Conservation (phyloP, 139 green algal species). For the Prasinococcaceae sp. region DNA sequence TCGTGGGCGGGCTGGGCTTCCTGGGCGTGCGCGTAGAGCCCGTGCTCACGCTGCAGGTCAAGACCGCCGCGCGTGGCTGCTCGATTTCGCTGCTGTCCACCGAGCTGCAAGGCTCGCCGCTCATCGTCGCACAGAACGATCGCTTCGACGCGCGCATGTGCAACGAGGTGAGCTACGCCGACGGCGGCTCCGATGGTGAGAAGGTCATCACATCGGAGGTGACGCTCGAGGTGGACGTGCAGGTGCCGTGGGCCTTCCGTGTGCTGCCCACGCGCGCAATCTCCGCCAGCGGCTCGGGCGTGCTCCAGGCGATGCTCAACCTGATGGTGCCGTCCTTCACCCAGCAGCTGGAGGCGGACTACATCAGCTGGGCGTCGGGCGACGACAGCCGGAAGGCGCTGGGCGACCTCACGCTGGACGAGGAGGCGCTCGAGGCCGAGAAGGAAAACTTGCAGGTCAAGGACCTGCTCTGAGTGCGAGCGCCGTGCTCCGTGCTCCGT, state of each 20-base stretch:
- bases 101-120: background rate
- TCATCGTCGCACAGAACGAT: constrained; percentile 7
- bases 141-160: too few relatives aligned
- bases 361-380: constrained; percentile 2
- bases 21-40: constrained; percentile 13
- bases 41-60: constrained; percentile 7
- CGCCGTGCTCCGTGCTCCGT: too few relatives aligned
- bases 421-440: background rate
- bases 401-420: background rate
- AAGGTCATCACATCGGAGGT: too few relatives aligned
- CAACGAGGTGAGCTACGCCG: too few relatives aligned
- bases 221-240: constrained; percentile 3
- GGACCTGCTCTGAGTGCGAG: too few relatives aligned
- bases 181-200: too few relatives aligned
- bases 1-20: constrained; percentile 22
- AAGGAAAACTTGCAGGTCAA: background rate
- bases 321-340: constrained; percentile 10
- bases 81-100: constrained; percentile 3
- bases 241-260: background rate
- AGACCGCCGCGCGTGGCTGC: background rate
- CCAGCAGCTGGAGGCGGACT: constrained; percentile 11
- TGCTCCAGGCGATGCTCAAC: too few relatives aligned
- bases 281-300: background rate
- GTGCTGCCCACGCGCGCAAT: background rate
- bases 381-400: constrained; percentile 7